Percentiles rank a stretch among this genome's conserved stretches.
These are phyloP conservation scores for Potentilla sterilis DNA, from an alignment of 306 rosid species.

Conservation along the genomic window DNA sequence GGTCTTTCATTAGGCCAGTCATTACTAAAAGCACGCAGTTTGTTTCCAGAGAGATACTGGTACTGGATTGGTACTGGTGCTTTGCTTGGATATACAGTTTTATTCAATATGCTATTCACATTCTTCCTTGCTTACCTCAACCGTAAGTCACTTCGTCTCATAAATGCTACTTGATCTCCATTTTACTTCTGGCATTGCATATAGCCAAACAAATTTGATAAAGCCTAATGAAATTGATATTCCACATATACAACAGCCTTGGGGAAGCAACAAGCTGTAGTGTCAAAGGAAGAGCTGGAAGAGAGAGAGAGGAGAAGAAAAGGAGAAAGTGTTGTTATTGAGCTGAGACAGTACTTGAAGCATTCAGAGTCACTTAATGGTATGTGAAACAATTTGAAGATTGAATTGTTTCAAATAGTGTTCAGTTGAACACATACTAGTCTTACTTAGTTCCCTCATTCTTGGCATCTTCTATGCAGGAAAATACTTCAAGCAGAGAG, in stretches of 20 bases:
- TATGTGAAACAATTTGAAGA: conserved; percentile 30
- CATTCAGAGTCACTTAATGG: conserved; percentile 79
- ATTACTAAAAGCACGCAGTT: conserved; percentile 59
- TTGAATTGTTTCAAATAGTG: not conserved
- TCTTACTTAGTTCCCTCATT: conserved; percentile 6
- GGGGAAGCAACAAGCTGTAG: conserved; percentile 87
- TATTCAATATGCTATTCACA: conserved; percentile 80
- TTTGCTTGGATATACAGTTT: conserved; percentile 83
- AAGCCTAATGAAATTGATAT: conserved; percentile 12
- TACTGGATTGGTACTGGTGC: conserved; percentile 99
- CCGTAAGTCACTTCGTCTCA: conserved; percentile 61
- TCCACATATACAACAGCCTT: conserved; percentile 48
- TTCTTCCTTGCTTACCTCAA: conserved; percentile 84
- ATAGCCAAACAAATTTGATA: conserved; percentile 17
- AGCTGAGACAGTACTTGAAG: conserved; percentile 87
- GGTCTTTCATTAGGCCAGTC: conserved; percentile 63
- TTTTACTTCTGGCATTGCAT: conserved; percentile 22
- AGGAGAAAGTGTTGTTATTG: conserved; percentile 68
- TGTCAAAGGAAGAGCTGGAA: conserved; percentile 80
- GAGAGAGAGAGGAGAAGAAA: conserved; percentile 84
- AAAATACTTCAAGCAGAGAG: conserved; percentile 76
- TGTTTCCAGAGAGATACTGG: conserved; percentile 86
- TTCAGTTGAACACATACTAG: not conserved
- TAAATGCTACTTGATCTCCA: conserved; percentile 20
- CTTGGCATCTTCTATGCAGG: conserved; percentile 47